A percentile compares a stretch with the other conserved stretches of the same genome.
Evolutionary conservation across 169 alveolate species (phyloP).

Genomic region (Eimeria sp.): DNA sequence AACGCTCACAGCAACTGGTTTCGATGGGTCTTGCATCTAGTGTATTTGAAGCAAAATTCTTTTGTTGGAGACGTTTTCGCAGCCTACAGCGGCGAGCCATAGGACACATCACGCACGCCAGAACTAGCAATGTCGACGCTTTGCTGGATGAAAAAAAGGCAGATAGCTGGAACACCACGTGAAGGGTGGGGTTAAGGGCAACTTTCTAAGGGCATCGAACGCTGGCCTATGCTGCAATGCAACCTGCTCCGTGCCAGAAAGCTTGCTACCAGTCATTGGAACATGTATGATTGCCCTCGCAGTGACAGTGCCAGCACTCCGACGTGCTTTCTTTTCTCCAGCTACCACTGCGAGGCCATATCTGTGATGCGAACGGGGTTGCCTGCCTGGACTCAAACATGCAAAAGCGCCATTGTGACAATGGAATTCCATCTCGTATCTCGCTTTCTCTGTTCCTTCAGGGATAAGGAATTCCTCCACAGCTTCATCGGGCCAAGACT

Average conservation of each 20-base stretch:
- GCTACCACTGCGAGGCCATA: neutral
- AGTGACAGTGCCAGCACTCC: neutral
- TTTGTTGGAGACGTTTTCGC: neutral
- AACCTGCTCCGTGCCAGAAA: neutral
- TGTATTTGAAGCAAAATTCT: neutral
- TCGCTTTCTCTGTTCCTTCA: neutral
- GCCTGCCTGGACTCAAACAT: constrained; percentile 1
- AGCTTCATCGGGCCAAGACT: neutral
- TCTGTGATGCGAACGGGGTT: neutral
- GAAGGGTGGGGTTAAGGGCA: neutral
- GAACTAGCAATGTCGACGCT: neutral
- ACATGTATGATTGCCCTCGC: neutral
- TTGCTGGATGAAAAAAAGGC: neutral
- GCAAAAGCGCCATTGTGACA: neutral
- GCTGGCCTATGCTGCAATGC: neutral
- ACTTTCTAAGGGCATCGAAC: neutral
- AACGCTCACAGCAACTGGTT: neutral
- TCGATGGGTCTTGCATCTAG: neutral
- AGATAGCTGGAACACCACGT: neutral
- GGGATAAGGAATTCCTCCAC: neutral
- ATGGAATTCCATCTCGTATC: constrained; percentile 33
- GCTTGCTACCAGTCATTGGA: neutral
- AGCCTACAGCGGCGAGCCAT: neutral
- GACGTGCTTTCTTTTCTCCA: neutral
- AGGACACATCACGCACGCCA: neutral